These are phyloP conservation scores for Sequoia sempervirens DNA, from an alignment of 75 land plant genomes.

Conservation along the genomic window DNA sequence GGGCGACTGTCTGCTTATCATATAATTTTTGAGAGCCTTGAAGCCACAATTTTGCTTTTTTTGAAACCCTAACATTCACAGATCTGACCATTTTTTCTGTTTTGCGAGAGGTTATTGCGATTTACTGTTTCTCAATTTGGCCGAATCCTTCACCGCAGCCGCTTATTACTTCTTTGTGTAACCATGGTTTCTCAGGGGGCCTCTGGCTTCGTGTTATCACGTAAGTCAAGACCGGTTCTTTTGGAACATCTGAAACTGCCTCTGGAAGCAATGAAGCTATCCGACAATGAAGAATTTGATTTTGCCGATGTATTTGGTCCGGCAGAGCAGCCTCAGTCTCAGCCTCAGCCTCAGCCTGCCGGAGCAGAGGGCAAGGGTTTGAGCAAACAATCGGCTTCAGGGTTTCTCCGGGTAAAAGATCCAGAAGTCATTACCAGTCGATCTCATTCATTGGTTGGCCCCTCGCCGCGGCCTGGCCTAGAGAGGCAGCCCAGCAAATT, in stretches of 20 bases:
- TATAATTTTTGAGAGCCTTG: not conserved
- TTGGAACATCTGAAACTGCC: slow-evolving; percentile 9
- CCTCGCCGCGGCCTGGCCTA: slow-evolving; percentile 42
- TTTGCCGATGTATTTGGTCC: slow-evolving; percentile 77
- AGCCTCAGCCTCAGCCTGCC: slow-evolving; percentile 12
- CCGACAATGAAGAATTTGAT: slow-evolving; percentile 48
- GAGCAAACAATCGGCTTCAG: slow-evolving; percentile 1
- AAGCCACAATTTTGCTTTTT: not conserved
- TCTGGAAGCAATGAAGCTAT: not conserved
- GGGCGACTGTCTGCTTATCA: not conserved
- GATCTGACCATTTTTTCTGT: not conserved
- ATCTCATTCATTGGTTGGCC: slow-evolving; percentile 92
- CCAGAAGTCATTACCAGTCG: slow-evolving; percentile 61
- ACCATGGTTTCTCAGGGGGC: slow-evolving; percentile 8
- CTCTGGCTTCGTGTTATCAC: not conserved
- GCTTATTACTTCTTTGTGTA: not conserved
- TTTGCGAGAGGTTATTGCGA: not conserved
- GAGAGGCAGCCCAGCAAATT: slow-evolving; percentile 45
- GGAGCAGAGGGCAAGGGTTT: slow-evolving; percentile 8
- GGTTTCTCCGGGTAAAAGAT: slow-evolving; percentile 35
- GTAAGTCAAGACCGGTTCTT: slow-evolving; percentile 4
- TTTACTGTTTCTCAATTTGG: not conserved
- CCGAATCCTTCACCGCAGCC: not conserved
- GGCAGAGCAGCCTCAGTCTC: slow-evolving; percentile 13
- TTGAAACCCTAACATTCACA: not conserved